Percentiles rank a stretch among this genome's conserved stretches.
These are phyloP conservation scores for Dichomitus squalens DNA, from an alignment of 1,284 basidiomycete genomes.

Conservation along the genomic window DNA sequence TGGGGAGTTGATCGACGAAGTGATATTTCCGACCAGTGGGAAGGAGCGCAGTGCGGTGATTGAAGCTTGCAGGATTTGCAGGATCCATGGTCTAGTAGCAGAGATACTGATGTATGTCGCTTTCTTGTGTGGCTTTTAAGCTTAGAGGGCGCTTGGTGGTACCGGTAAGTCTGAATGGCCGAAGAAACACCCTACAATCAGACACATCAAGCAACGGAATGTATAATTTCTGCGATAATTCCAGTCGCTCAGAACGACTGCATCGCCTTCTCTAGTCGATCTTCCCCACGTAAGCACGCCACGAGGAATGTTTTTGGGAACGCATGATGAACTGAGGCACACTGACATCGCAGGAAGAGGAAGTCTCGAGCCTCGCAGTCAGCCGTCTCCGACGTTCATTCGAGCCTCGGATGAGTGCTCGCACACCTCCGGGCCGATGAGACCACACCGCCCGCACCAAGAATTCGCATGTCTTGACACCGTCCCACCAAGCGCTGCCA, in stretches of 20 bases:
- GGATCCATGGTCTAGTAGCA: constrained; percentile 46
- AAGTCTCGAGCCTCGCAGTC: no score
- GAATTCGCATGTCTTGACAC: background rate
- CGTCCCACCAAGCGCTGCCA: background rate
- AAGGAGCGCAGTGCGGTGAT: constrained; percentile 50
- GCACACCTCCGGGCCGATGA: background rate
- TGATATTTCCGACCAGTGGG: constrained; percentile 64
- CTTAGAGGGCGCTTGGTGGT: constrained; percentile 10
- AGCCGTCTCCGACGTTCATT: no score
- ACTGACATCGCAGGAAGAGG: no score
- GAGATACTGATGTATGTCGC: background rate
- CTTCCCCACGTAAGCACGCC: background rate
- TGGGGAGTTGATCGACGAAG: constrained; percentile 65
- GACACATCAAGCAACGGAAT: constrained; percentile 10
- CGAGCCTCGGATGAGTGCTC: background rate
- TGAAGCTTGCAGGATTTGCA: constrained; percentile 49
- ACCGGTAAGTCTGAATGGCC: constrained; percentile 16
- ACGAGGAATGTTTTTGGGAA: background rate
- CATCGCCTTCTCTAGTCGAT: constrained; percentile 6
- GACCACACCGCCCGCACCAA: background rate
- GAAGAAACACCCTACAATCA: constrained; percentile 18
- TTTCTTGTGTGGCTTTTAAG: constrained; percentile 15
- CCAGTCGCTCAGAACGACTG: constrained; percentile 1
- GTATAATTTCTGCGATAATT: background rate
- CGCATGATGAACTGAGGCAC: no score